These are phyloP conservation scores for Panicum hallii DNA, from an alignment of 202 grass and related monocot species.

Conservation along the genomic window DNA sequence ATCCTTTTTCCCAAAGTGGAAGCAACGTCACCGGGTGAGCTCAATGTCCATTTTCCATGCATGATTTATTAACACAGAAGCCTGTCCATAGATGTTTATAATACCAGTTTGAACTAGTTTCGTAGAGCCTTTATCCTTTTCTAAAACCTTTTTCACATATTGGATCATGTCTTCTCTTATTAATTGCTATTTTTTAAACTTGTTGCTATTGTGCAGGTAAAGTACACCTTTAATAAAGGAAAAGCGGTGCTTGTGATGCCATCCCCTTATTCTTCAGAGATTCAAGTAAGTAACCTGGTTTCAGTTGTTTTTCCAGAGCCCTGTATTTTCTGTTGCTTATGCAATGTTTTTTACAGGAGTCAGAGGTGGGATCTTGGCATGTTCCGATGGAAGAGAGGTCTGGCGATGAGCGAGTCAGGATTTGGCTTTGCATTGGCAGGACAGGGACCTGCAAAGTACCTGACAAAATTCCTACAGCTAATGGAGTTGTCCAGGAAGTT, in stretches of 20 bases:
- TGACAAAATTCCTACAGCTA: constrained; percentile 1
- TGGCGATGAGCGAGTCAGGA: constrained; percentile 65
- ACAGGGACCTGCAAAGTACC: constrained; percentile 21
- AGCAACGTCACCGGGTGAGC: constrained; percentile 79
- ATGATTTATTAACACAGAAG: not conserved
- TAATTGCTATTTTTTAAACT: not conserved
- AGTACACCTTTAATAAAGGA: constrained; percentile 89
- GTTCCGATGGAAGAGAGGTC: constrained; percentile 74
- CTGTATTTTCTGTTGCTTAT: constrained; percentile 25
- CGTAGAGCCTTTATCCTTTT: not conserved
- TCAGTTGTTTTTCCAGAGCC: not conserved
- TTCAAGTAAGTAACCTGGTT: constrained; percentile 60
- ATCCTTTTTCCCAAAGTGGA: constrained; percentile 89
- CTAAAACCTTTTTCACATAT: not conserved
- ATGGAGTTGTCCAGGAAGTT: constrained; percentile 8
- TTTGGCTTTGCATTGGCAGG: constrained; percentile 87
- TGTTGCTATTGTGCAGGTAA: constrained; percentile 59
- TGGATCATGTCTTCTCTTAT: constrained; percentile 1
- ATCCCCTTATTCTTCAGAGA: constrained; percentile 79
- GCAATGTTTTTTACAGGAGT: constrained; percentile 63
- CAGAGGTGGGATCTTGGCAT: constrained; percentile 80
- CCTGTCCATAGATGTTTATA: not conserved
- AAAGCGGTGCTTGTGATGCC: constrained; percentile 73
- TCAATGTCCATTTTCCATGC: not conserved
- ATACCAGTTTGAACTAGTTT: constrained; percentile 21